phyloP scores from a whole-genome alignment of 805 yeast species.

The Kuraishia piskuri region DNA sequence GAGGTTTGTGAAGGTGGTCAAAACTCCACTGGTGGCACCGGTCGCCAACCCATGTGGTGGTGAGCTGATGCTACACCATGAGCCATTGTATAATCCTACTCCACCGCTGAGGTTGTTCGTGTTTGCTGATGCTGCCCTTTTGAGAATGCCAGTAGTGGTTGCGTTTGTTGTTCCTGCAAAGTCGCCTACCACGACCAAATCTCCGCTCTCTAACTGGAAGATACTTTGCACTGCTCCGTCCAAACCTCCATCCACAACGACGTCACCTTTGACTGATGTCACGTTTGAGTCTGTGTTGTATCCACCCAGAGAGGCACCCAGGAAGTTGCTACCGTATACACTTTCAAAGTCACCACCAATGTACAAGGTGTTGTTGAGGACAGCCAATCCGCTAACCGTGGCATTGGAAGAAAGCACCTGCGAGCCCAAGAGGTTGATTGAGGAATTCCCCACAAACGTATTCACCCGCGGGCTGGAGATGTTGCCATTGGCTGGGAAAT shows the following conservation, averaged over 20 bases:
- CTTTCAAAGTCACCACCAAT: slow-evolving; percentile 43
- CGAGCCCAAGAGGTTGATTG: slow-evolving; percentile 31
- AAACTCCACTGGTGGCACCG: slow-evolving; percentile 12
- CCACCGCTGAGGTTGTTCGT: slow-evolving; percentile 15
- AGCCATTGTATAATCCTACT: slow-evolving; percentile 28
- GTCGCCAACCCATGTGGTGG: slow-evolving; percentile 17
- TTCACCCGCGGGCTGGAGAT: slow-evolving; percentile 10
- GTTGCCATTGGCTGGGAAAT: slow-evolving; percentile 14
- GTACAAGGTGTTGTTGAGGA: slow-evolving; percentile 25
- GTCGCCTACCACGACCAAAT: slow-evolving; percentile 38
- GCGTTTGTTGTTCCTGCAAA: slow-evolving; percentile 28
- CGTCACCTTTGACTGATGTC: slow-evolving; percentile 2
- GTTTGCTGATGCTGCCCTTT: slow-evolving; percentile 8
- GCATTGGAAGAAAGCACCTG: slow-evolving; percentile 28
- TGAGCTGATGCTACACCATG: slow-evolving; percentile 30
- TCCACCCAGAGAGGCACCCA: slow-evolving; percentile 20
- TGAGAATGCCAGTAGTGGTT: neutral
- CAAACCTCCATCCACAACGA: slow-evolving; percentile 26
- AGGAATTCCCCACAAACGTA: slow-evolving; percentile 35
- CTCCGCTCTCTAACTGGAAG: slow-evolving; percentile 18
- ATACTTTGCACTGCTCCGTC: slow-evolving; percentile 29
- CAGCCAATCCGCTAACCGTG: slow-evolving; percentile 25
- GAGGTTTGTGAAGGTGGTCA: slow-evolving; percentile 20
- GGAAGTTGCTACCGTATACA: slow-evolving; percentile 27
- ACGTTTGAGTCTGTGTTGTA: slow-evolving; percentile 11